Conservation (phyloP, 306 rosid genomes). For the Purshia tridentata region DNA sequence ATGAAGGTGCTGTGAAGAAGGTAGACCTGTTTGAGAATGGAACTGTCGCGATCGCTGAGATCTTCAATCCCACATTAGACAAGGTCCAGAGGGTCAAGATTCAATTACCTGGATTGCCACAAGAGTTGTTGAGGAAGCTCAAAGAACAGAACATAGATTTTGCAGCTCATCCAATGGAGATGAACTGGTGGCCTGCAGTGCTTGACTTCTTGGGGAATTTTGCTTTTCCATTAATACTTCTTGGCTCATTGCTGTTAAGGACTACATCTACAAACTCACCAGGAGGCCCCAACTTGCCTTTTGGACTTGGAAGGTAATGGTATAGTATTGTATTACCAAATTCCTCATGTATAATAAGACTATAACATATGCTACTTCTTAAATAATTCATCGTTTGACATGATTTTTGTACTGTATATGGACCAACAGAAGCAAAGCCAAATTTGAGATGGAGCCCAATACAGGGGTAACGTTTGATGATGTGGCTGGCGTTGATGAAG, state of each 20-base stretch:
- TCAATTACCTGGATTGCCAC: constrained; percentile 68
- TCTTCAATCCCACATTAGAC: constrained; percentile 50
- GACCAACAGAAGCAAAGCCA: constrained; percentile 60
- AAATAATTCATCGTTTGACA: background rate
- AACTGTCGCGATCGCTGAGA: constrained; percentile 68
- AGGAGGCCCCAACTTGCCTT: constrained; percentile 71
- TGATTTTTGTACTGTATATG: background rate
- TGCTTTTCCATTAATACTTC: constrained; percentile 63
- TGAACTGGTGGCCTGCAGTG: constrained; percentile 41
- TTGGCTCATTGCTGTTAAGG: constrained; percentile 51
- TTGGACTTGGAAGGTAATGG: constrained; percentile 86
- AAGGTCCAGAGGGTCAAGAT: constrained; percentile 66
- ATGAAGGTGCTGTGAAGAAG: constrained; percentile 58
- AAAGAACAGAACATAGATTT: constrained; percentile 59
- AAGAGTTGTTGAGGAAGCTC: constrained; percentile 58
- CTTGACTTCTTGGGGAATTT: constrained; percentile 57
- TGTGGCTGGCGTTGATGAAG: constrained; percentile 87
- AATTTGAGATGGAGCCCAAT: constrained; percentile 78
- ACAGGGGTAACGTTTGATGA: constrained; percentile 81
- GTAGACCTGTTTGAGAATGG: constrained; percentile 77
- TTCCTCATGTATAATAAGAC: background rate
- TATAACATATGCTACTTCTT: background rate
- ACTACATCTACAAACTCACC: constrained; percentile 44
- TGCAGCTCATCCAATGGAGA: constrained; percentile 59
- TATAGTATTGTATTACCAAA: constrained; percentile 16